A percentile compares a stretch with the other conserved stretches of the same genome.
Conservation (phyloP, 257 asterid species). For the Solanum corneliomulleri region DNA sequence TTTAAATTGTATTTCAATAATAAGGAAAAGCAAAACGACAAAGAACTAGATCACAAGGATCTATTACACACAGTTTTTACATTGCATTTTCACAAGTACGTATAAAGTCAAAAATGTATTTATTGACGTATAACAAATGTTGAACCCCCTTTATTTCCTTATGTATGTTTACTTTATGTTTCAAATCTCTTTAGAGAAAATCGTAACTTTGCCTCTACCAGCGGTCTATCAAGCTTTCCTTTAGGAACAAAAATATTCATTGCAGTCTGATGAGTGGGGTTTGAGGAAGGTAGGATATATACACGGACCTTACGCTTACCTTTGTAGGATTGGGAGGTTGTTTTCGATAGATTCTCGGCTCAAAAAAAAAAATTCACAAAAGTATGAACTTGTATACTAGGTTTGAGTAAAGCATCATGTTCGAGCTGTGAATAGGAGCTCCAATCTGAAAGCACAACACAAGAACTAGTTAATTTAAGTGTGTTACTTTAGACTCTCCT, state of each 20-base stretch:
- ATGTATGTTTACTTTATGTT: not conserved
- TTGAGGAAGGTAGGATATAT: not conserved
- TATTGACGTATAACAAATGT: not conserved
- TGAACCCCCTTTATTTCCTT: not conserved
- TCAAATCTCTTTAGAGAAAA: not conserved
- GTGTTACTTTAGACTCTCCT: not conserved
- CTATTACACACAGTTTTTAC: not conserved
- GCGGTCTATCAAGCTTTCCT: not conserved
- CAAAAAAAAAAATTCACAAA: not conserved
- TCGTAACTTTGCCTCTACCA: not conserved
- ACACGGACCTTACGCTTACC: not conserved
- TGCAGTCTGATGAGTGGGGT: not conserved
- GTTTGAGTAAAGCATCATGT: slow-evolving; percentile 88
- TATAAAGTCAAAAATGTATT: too few species aligned
- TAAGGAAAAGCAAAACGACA: too few species aligned
- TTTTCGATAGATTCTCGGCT: not conserved
- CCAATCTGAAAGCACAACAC: slow-evolving; percentile 43
- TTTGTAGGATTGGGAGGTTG: not conserved
- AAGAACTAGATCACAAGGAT: not conserved
- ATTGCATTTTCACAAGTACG: not conserved
- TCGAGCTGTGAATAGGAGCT: slow-evolving; percentile 95
- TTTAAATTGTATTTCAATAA: not conserved
- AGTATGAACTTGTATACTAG: not conserved
- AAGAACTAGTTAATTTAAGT: not conserved
- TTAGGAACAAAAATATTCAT: not conserved